Base-by-base conservation (phyloP, 768 basidiomycete species). In the Phylloporus rhodoxanthus region DNA sequence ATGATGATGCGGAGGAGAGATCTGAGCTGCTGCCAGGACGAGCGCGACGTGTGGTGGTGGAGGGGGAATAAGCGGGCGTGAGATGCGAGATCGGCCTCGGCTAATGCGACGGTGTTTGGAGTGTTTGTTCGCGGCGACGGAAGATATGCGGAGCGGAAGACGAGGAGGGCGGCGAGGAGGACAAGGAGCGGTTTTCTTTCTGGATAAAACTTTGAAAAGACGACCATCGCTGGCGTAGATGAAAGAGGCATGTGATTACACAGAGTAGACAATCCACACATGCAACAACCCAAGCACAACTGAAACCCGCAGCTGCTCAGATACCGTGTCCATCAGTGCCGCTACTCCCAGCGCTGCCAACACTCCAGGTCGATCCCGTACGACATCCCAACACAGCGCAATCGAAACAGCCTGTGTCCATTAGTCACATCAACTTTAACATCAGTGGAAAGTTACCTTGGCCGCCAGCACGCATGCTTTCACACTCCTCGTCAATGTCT, bases 1-100 rank as follows among this genome's bases (percentile, higher is more conserved):
- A 85, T 81, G 19, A 77, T 82, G 51, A 96, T 80, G 19, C 84
- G 80, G 25, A 80, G 66, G 45, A 95, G 81, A 2, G 88, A 80
- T 14, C 79, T 68, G 9, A 95, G 79, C 60, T 92, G 90, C 17
- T 75, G 70, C 51, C 90, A 66, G 62, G 90, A 92, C 0, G 76
- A 68, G 41, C 73, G 70, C 61, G 91, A 25, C 25, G 25, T 25
- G 13, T 30, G 9, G 11, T 30, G 9, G 29, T 30, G 29, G 34
- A 75, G 77, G 0, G 84, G 85, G 58, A 93, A 93, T 59, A 76
- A 71, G 11, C 66, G 68, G 3, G 74, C 75, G 59, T 90, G 80
- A 1, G 69, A 60, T 0, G 63, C 66, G 54, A 88, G 77, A 30
- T 78, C 69, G 11, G 72, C 65, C 7, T 67, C 60, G 82, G 85